phyloP scores from a whole-genome alignment of 1,284 basidiomycete genomes.

The Takashimella tepidaria region DNA sequence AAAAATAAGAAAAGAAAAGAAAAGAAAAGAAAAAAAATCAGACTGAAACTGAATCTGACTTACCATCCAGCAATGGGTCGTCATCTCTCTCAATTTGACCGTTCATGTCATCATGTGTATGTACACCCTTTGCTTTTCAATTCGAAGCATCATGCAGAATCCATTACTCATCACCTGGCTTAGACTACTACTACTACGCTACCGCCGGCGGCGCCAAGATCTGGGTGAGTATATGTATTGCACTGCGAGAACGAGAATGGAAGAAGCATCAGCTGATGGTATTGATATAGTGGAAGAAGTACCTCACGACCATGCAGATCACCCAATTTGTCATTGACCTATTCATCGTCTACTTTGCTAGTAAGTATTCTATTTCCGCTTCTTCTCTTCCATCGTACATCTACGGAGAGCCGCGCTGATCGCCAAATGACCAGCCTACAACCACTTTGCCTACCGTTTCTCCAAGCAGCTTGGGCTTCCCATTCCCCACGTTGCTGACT shows the following conservation, averaged over 20 bases:
- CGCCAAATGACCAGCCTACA: too few species aligned
- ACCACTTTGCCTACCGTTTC: conserved; percentile 62
- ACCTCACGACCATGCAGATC: conserved; percentile 93
- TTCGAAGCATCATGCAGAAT: too few species aligned
- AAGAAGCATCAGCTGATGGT: neutral
- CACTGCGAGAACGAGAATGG: neutral
- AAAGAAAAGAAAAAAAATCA: too few species aligned
- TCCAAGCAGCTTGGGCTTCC: conserved; percentile 52
- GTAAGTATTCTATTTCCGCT: too few species aligned
- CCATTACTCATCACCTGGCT: neutral
- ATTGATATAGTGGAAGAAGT: conserved; percentile 80
- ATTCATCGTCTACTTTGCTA: conserved; percentile 84
- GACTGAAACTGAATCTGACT: too few species aligned
- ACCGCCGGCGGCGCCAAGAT: conserved; percentile 91
- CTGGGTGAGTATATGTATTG: conserved; percentile 63
- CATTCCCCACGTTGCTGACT: conserved; percentile 69
- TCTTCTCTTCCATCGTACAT: too few species aligned
- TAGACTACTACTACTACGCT: conserved; percentile 96
- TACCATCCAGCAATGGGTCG: conserved; percentile 98
- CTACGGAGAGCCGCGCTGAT: too few species aligned
- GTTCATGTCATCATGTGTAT: conserved; percentile 98
- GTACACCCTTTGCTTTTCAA: conserved; percentile 44
- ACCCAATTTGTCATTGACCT: conserved; percentile 89
- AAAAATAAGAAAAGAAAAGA: too few species aligned
- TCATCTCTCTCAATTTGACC: conserved; percentile 83